These are phyloP conservation scores for Clitoria ternatea DNA, from an alignment of 306 rosid genomes.

Conservation along the genomic window DNA sequence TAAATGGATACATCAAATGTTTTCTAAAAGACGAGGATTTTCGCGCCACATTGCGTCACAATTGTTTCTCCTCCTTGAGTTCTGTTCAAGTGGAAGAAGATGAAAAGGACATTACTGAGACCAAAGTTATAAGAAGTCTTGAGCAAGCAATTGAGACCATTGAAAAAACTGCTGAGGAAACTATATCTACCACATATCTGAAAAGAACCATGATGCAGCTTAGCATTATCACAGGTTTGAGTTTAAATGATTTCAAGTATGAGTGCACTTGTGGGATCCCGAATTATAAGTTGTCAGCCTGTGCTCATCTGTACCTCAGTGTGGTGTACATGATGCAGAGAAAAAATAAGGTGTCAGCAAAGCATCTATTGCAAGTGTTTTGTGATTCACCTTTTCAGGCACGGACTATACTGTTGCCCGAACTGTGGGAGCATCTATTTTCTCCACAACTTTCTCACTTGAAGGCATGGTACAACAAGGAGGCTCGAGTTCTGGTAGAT, in stretches of 20 bases:
- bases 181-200: conserved; percentile 40
- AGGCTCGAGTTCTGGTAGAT: conserved; percentile 44
- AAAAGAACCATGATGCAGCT: conserved; percentile 59
- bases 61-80: conserved; percentile 49
- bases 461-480: conserved; percentile 56
- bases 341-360: conserved; percentile 60
- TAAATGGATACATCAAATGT: conserved; percentile 53
- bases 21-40: conserved; percentile 63
- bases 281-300: conserved; percentile 64
- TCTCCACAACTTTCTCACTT: conserved; percentile 63
- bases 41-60: conserved; percentile 39
- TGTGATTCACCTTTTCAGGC: conserved; percentile 68
- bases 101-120: conserved; percentile 35
- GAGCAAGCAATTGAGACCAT: conserved; percentile 72
- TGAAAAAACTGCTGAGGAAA: conserved; percentile 49
- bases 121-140: conserved; percentile 53
- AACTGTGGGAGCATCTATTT: conserved; percentile 75
- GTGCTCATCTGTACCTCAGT: conserved; percentile 93
- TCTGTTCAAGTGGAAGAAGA: conserved; percentile 37
- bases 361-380: conserved; percentile 84
- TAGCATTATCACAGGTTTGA: conserved; percentile 64
- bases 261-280: conserved; percentile 52
- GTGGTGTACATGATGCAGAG: conserved; percentile 55
- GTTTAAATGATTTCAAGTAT: conserved; percentile 50
- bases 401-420: conserved; percentile 56